Evolutionary conservation across 345 rosid genomes (phyloP).

Genomic region (Clausena lansium): DNA sequence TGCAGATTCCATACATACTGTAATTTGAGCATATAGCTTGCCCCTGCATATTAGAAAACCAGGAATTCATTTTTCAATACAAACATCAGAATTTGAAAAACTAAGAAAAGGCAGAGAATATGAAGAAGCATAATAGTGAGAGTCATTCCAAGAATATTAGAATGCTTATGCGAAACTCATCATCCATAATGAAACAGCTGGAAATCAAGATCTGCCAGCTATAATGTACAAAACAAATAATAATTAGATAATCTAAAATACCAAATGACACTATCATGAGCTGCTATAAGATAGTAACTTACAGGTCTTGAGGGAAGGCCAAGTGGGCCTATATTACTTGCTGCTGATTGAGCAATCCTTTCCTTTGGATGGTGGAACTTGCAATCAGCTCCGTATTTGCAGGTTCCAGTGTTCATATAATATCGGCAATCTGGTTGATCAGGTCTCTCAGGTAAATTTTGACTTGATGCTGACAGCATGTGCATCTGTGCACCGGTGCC

Average conservation of each 20-base stretch:
- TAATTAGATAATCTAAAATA: not conserved
- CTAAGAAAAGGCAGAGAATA: not conserved
- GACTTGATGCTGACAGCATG: constrained; percentile 28
- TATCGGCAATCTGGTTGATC: constrained; percentile 74
- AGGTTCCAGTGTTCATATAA: constrained; percentile 69
- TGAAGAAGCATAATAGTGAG: not conserved
- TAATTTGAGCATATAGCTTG: constrained; percentile 66
- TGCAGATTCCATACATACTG: constrained; percentile 61
- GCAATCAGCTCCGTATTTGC: constrained; percentile 84
- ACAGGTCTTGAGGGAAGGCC: constrained; percentile 76
- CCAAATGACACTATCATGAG: not conserved
- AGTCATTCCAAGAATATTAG: not conserved
- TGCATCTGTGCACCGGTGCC: constrained; percentile 48
- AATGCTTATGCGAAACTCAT: not conserved
- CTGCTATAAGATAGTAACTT: constrained; percentile 22
- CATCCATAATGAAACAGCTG: not conserved
- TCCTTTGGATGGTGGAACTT: constrained; percentile 83
- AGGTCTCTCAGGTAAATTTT: constrained; percentile 59
- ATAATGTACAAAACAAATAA: too few species aligned
- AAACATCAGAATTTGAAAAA: not conserved
- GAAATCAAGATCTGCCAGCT: not conserved
- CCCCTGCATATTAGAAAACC: constrained; percentile 46
- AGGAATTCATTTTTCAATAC: not conserved
- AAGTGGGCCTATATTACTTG: constrained; percentile 32
- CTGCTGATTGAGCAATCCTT: constrained; percentile 43